phyloP scores from a whole-genome alignment of 306 rosid genomes.

The Casuarina cunninghamiana region DNA sequence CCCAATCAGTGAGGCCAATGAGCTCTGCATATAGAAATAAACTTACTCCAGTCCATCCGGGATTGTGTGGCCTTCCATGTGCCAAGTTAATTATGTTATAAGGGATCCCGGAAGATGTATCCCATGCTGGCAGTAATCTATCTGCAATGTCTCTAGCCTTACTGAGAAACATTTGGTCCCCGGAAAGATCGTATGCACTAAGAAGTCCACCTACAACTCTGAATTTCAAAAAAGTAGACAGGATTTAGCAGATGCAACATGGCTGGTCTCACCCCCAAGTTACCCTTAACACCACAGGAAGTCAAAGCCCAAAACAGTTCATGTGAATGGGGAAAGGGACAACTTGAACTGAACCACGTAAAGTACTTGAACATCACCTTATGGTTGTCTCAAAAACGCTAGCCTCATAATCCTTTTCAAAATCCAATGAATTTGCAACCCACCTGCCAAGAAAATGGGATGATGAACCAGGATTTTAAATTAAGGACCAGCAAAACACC shows the following conservation, averaged over 20 bases:
- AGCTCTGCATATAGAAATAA: constrained; percentile 22
- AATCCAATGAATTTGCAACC: constrained; percentile 82
- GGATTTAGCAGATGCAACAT: constrained; percentile 15
- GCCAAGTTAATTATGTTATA: constrained; percentile 89
- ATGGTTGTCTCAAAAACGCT: constrained; percentile 99
- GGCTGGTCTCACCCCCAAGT: background rate
- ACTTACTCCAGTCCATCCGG: constrained; percentile 95
- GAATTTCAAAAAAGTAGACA: constrained; percentile 41
- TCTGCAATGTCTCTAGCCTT: constrained; percentile 96
- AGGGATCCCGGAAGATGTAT: constrained; percentile 90
- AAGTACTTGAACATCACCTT: constrained; percentile 91
- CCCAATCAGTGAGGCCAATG: constrained; percentile 8
- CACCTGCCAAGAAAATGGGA: constrained; percentile 65
- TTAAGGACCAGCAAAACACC: background rate
- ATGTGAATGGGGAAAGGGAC: constrained; percentile 18
- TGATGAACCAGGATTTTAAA: constrained; percentile 7
- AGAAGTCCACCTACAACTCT: constrained; percentile 99
- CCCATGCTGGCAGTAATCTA: constrained; percentile 96
- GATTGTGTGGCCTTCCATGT: constrained; percentile 77
- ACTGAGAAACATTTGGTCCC: constrained; percentile 80
- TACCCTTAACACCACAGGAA: constrained; percentile 23
- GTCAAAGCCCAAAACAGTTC: constrained; percentile 22
- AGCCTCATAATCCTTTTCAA: constrained; percentile 93
- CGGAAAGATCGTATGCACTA: constrained; percentile 94
- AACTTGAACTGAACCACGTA: constrained; percentile 53